A percentile compares a stretch with the other conserved stretches of the same genome.
Evolutionary conservation across 805 yeast species (phyloP).

Genomic region (Peterozyma xylosa): DNA sequence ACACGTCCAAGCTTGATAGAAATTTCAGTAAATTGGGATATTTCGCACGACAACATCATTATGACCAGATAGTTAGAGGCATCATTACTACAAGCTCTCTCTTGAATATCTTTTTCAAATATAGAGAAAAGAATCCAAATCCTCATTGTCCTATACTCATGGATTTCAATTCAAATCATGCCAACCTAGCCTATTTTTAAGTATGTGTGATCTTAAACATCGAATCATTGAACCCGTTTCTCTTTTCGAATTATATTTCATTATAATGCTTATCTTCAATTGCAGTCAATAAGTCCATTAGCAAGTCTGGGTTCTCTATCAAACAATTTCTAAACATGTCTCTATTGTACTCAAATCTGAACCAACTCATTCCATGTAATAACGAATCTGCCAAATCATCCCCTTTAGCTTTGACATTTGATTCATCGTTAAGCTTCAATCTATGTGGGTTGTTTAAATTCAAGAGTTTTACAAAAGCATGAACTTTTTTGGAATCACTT

Average conservation of each 20-base stretch:
- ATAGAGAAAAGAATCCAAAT: no score
- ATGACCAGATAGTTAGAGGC: no score
- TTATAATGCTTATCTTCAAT: conserved; percentile 4
- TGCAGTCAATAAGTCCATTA: conserved; percentile 1
- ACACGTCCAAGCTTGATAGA: no score
- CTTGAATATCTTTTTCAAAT: no score
- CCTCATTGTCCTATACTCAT: no score
- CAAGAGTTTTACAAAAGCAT: conserved; percentile 17
- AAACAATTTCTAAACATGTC: conserved; percentile 7
- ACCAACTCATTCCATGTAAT: conserved; percentile 50
- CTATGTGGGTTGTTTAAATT: conserved; percentile 12
- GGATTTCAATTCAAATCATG: no score
- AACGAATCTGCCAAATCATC: conserved; percentile 64
- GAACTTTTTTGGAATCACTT: conserved; percentile 16
- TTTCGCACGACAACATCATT: no score
- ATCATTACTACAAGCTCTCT: no score
- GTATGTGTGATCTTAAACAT: no score
- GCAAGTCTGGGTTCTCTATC: conserved; percentile 1
- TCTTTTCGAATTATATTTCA: background rate
- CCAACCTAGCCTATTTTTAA: no score
- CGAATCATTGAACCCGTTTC: no score
- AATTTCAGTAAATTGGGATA: no score
- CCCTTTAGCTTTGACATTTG: conserved; percentile 28
- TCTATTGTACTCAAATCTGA: conserved; percentile 32
- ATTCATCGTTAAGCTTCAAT: conserved; percentile 1